These are phyloP conservation scores for Oropetium thomaeum DNA, from an alignment of 176 grass and related monocot genomes.

Conservation along the genomic window DNA sequence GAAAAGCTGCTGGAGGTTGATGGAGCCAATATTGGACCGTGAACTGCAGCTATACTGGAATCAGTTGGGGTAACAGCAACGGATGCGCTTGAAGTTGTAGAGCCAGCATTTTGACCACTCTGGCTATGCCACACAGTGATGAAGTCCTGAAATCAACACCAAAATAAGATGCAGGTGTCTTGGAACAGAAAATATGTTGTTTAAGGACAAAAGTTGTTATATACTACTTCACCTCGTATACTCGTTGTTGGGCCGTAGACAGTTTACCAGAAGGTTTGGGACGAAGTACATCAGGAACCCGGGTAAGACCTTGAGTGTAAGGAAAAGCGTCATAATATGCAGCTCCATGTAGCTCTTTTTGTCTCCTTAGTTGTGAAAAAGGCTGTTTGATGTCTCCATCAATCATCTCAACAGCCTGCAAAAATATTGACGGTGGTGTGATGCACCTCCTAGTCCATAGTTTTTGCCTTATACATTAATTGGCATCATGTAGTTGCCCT, in stretches of 20 bases:
- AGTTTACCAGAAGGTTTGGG: conserved; percentile 73
- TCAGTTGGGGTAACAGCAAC: conserved; percentile 28
- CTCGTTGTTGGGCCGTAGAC: conserved; percentile 56
- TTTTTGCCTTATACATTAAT: neutral
- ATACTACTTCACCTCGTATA: conserved; percentile 75
- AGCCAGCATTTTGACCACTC: conserved; percentile 64
- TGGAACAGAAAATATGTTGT: neutral
- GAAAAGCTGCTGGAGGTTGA: conserved; percentile 37
- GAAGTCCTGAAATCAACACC: conserved; percentile 68
- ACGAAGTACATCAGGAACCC: conserved; percentile 69
- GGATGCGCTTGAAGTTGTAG: conserved; percentile 42
- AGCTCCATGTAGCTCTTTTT: conserved; percentile 73
- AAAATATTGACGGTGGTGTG: conserved; percentile 2
- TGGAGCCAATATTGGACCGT: conserved; percentile 63
- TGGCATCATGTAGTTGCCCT: neutral
- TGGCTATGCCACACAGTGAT: conserved; percentile 86
- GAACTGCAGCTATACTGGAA: conserved; percentile 49
- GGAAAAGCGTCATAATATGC: conserved; percentile 79
- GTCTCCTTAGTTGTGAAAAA: conserved; percentile 70
- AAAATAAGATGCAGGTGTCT: conserved; percentile 19
- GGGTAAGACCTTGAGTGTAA: conserved; percentile 72
- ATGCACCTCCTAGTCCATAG: neutral
- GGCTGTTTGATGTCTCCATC: conserved; percentile 77
- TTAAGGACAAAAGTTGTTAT: neutral
- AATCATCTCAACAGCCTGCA: conserved; percentile 86